phyloP scores from a whole-genome alignment of 164 flowering plant genomes.

The Malania oleifera region DNA sequence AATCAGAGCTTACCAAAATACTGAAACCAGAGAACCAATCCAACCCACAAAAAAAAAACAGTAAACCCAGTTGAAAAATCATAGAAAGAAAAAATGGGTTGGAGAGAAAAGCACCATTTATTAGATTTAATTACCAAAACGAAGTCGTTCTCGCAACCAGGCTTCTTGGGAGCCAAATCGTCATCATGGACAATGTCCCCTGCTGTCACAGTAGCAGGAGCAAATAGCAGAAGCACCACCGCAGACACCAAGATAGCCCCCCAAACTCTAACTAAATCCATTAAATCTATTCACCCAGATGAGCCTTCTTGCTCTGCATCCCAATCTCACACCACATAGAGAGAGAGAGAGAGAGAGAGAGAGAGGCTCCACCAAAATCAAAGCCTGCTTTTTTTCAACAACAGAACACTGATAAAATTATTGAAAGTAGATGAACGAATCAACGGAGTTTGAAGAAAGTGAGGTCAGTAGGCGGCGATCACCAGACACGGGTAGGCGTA shows the following conservation, averaged over 20 bases:
- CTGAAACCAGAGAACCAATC: not conserved
- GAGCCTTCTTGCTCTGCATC: too few relatives aligned
- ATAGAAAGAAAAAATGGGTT: conserved; percentile 15
- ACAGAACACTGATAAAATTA: too few relatives aligned
- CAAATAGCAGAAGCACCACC: conserved; percentile 23
- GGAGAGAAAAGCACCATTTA: conserved; percentile 9
- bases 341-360: too few relatives aligned
- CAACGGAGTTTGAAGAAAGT: too few relatives aligned
- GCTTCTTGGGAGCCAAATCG: conserved; percentile 71
- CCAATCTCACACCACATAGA: too few relatives aligned
- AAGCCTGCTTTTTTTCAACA: too few relatives aligned
- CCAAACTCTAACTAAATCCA: conserved; percentile 34
- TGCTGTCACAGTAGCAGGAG: conserved; percentile 30
- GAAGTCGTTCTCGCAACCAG: conserved; percentile 87
- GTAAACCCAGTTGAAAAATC: conserved; percentile 22
- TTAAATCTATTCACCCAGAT: conserved; percentile 7
- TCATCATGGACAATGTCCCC: conserved; percentile 89
- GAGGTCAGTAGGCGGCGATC: too few relatives aligned
- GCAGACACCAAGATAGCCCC: conserved; percentile 16
- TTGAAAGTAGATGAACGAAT: too few relatives aligned
- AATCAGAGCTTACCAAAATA: too few relatives aligned
- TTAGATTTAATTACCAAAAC: conserved; percentile 61
- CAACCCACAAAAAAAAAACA: not conserved
- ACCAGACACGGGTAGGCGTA: too few relatives aligned
- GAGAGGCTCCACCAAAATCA: too few relatives aligned